These are phyloP conservation scores for Gloeophyllum trabeum DNA, from an alignment of 768 basidiomycete genomes.

Conservation along the genomic window DNA sequence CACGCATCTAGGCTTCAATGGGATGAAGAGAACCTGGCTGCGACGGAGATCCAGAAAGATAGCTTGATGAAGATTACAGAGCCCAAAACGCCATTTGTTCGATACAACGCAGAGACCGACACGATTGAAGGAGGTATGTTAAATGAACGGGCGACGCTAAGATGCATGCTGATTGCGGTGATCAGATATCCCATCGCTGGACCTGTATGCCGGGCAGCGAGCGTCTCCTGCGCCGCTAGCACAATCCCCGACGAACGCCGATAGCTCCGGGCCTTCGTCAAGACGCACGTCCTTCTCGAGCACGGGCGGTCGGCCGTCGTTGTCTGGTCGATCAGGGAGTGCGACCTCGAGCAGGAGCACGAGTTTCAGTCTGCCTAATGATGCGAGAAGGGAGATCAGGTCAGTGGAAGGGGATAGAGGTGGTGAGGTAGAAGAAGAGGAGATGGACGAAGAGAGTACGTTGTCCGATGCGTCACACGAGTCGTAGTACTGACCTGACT, in stretches of 20 bases:
- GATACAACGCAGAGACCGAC: slow-evolving; percentile 84
- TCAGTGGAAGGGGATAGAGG: slow-evolving; percentile 28
- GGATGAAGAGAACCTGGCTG: slow-evolving; percentile 90
- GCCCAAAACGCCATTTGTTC: slow-evolving; percentile 93
- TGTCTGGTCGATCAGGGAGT: slow-evolving; percentile 48
- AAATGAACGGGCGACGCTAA: too few relatives aligned
- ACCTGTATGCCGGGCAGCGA: slow-evolving; percentile 35
- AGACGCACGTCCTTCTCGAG: slow-evolving; percentile 69
- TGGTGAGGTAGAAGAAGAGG: slow-evolving; percentile 56
- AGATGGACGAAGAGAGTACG: slow-evolving; percentile 86
- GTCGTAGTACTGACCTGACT: background rate
- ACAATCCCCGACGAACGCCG: slow-evolving; percentile 47
- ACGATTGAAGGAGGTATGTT: slow-evolving; percentile 69
- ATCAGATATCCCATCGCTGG: slow-evolving; percentile 76
- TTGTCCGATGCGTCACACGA: slow-evolving; percentile 5
- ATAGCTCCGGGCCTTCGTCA: slow-evolving; percentile 59
- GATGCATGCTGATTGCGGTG: too few relatives aligned
- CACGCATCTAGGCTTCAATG: slow-evolving; percentile 57
- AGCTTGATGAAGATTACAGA: slow-evolving; percentile 98
- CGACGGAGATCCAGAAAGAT: slow-evolving; percentile 91
- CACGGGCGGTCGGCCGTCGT: slow-evolving; percentile 35
- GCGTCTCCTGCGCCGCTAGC: slow-evolving; percentile 28
- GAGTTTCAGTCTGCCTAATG: slow-evolving; percentile 70
- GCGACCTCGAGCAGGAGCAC: slow-evolving; percentile 69
- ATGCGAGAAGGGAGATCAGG: slow-evolving; percentile 49